Evolutionary conservation across 2,329 filamentous ascomycete genomes (phyloP), one percentile per base, ranked within the genome.

Genomic region (Aspergillus sergii): DNA sequence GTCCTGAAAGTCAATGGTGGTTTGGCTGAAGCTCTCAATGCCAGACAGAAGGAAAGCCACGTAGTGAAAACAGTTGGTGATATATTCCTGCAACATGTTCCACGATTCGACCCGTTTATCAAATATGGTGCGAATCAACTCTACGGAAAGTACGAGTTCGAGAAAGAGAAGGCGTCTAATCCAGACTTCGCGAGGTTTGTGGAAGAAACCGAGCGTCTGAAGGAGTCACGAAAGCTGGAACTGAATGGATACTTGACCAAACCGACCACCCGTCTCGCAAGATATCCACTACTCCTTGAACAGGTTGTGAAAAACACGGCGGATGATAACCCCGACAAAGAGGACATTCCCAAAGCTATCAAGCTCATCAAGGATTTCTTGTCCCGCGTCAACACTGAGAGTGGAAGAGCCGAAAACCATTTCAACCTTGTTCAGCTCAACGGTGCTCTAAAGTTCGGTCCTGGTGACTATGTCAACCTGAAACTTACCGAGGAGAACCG

Each of bases 161-260:
- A 99, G 79, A 95, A 95, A 72, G 95, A 99, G 80, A 92, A 95
- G 71, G 90, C 91, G 19, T 86, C 89, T 61, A 99, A 99, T 72
- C 86, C 89, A 1, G 87, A 87, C 46, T 99, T 99, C 76, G 84
- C 90, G 58, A 92, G 91, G 72, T 97, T 98, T 71, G 95, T 98
- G 30, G 95, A 99, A 68, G 94, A 98, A 77, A 96, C 96, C 7
- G 95, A 99, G 78, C 86, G 95, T 63, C 87, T 96, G 70, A 97
- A 97, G 77, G 95, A 99, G 78, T 98, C 94, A 7, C 88, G 95
- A 67, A 99, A 99, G 80, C 84, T 99, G 54, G 95, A 99, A 78
- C 83, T 99, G 63, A 99, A 99, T 77, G 95, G 95, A 70, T 99
- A 99, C 75, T 84, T 99, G 58, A 99, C 95, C 10, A 99, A 99